A percentile compares a stretch with the other conserved stretches of the same genome.
Evolutionary conservation across 345 rosid genomes (phyloP).

Genomic region (Euphorbia tirucalli): DNA sequence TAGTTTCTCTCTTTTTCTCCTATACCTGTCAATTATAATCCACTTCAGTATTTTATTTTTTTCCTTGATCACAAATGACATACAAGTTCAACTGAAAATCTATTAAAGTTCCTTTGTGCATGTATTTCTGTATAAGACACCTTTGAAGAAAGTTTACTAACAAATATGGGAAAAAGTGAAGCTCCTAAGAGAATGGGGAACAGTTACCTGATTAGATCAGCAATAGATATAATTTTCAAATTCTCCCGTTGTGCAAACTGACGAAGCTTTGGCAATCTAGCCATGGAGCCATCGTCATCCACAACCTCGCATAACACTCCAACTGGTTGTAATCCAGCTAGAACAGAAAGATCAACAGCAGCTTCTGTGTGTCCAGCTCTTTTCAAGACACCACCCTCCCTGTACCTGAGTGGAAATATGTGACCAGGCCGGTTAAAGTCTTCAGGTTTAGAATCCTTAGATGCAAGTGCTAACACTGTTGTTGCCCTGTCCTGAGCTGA

Average conservation of each 20-base stretch:
- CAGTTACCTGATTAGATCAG: constrained; percentile 72
- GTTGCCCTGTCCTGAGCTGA: constrained; percentile 87
- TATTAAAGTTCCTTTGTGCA: not conserved
- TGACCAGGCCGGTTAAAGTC: constrained; percentile 92
- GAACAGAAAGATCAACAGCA: constrained; percentile 76
- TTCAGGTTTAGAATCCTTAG: constrained; percentile 72
- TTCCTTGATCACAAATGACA: not conserved
- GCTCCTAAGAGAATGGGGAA: not conserved
- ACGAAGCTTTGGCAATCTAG: constrained; percentile 72
- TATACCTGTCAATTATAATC: constrained; percentile 50
- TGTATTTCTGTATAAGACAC: not conserved
- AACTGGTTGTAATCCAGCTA: constrained; percentile 79
- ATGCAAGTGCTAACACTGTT: constrained; percentile 71
- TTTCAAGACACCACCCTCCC: constrained; percentile 88
- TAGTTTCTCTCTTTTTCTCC: constrained; percentile 79
- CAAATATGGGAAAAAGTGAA: not conserved
- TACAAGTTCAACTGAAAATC: not conserved
- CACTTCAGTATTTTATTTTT: not conserved
- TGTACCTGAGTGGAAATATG: constrained; percentile 73
- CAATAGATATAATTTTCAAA: constrained; percentile 65
- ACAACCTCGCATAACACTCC: constrained; percentile 79
- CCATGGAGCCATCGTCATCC: constrained; percentile 94
- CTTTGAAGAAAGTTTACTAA: not conserved
- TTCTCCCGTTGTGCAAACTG: constrained; percentile 59
- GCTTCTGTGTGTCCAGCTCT: constrained; percentile 97